Evolutionary conservation across 225 moss, liverwort and hornwort species (phyloP), one percentile per base, ranked within the genome.

Genomic region (Marchantia polymorpha): DNA sequence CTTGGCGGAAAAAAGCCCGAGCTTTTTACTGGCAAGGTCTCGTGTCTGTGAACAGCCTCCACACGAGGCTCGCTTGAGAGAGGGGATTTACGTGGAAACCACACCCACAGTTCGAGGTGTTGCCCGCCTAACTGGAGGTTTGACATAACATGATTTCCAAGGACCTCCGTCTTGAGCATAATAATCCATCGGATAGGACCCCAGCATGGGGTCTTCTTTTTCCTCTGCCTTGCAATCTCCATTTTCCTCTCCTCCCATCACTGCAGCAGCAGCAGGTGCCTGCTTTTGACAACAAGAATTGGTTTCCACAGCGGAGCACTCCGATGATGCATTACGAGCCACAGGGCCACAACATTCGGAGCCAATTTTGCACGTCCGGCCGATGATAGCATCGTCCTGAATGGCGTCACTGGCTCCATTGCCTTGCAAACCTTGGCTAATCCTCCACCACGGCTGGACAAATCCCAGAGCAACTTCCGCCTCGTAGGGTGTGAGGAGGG

Each of bases 401-500:
- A 48, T 50, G 51, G 8, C 53, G 52, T 26, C 52, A 14, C 49
- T 7, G 20, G 48, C 30, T 30, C 70, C 74, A 64, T 9, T 60
- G 11, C 0, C 31, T 20, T 73, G 75, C 11, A 69, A 78, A 79
- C 82, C 88, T 52, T 88, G 90, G 52, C 84, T 84, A 0, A 83
- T 78, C 77, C 87, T 86, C 97, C 97, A 97, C 97, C 97, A 97
- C 56, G 97, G 94, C 73, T 92, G 90, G 30, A 94, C 94, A 78
- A 82, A 94, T 20, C 97, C 97, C 13, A 97, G 85, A 72, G 94
- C 97, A 70, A 97, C 94, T 89, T 97, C 97, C 23, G 91, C 97
- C 79, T 97, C 97, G 63, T 97, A 97, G 0, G 97, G 94, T 14
- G 94, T 97, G 81, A 97, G 82, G 23, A 97, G 75, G 10, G 97